Conservation (phyloP, 1,139 yeast species). For the Pneumocystis murina region DNA sequence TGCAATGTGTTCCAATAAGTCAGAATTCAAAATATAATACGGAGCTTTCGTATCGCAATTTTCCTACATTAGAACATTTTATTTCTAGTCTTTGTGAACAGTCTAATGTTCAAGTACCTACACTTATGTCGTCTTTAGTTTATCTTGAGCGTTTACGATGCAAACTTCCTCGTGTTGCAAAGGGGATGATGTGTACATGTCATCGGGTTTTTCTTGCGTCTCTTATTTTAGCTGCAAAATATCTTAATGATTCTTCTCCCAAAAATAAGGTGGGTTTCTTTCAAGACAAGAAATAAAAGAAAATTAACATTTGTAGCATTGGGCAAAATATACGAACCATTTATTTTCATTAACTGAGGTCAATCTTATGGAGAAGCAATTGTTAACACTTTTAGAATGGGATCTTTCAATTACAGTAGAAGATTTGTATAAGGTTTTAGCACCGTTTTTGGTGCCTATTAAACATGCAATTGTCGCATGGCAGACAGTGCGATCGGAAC, state of each 20-base stretch:
- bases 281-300: background rate
- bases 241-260: slow-evolving; percentile 83
- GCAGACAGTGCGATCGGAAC: background rate
- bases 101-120: slow-evolving; percentile 89
- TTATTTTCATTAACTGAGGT: slow-evolving; percentile 62
- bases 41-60: slow-evolving; percentile 15
- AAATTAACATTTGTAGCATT: slow-evolving; percentile 32
- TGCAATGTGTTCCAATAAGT: slow-evolving; percentile 33
- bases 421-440: slow-evolving; percentile 54
- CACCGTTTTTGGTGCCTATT: slow-evolving; percentile 63
- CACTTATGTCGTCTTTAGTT: slow-evolving; percentile 80
- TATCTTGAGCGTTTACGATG: slow-evolving; percentile 63
- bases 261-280: slow-evolving; percentile 39
- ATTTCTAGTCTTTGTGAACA: slow-evolving; percentile 56
- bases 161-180: slow-evolving; percentile 71
- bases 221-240: slow-evolving; percentile 75
- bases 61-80: slow-evolving; percentile 42
- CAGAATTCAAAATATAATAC: slow-evolving; percentile 32
- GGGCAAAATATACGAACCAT: slow-evolving; percentile 86
- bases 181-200: slow-evolving; percentile 86
- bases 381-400: slow-evolving; percentile 73
- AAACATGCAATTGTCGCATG: background rate
- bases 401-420: slow-evolving; percentile 50
- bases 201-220: slow-evolving; percentile 85
- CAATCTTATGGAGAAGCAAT: slow-evolving; percentile 80